phyloP scores from a whole-genome alignment of 2,329 filamentous ascomycete species.

The Blumeria graminis region DNA sequence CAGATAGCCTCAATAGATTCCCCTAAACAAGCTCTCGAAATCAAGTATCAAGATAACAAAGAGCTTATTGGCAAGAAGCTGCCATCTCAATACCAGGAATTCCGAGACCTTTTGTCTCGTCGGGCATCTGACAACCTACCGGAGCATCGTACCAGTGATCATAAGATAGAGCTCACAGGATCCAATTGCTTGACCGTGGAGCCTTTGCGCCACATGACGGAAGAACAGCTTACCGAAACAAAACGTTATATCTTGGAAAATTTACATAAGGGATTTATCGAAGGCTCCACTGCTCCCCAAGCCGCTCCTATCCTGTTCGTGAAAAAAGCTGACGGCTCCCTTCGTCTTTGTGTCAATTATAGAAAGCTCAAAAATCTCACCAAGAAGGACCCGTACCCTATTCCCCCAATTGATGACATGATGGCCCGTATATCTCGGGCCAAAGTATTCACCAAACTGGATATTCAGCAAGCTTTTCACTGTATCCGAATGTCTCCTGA shows the following conservation, averaged over 20 bases:
- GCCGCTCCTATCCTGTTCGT: background rate
- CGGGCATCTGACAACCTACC: background rate
- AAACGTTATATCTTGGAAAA: background rate
- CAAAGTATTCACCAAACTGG: constrained; percentile 1
- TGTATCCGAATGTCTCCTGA: background rate
- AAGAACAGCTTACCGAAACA: background rate
- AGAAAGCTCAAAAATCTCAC: background rate
- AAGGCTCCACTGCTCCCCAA: background rate
- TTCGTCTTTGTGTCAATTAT: background rate
- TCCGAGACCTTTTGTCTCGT: background rate
- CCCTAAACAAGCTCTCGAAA: no score
- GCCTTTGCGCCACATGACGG: background rate
- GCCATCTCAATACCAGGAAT: background rate
- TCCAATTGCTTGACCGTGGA: background rate
- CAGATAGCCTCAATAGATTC: no score
- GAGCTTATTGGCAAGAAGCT: background rate
- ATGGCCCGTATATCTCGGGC: background rate
- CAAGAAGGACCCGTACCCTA: background rate
- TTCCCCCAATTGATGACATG: background rate
- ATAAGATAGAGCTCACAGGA: background rate
- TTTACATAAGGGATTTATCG: background rate
- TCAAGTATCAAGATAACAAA: background rate
- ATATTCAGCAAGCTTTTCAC: constrained; percentile 1
- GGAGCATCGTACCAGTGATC: background rate
- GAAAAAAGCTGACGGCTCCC: background rate